phyloP scores from a whole-genome alignment of 2,329 filamentous ascomycete species.

The Arthrobotrys iridis region DNA sequence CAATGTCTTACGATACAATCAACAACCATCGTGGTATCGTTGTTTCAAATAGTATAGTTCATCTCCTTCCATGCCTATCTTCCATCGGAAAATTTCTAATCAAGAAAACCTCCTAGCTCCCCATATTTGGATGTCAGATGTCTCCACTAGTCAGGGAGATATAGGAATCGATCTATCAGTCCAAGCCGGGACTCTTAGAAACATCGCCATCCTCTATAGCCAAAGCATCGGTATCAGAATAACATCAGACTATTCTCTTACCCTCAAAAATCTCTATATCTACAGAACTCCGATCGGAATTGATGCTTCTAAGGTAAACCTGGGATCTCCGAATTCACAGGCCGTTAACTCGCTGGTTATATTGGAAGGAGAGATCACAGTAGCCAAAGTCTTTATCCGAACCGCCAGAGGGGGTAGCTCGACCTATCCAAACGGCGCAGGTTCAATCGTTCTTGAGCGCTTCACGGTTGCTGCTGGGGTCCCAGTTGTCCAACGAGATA shows the following conservation, averaged over 20 bases:
- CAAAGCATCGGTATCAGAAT: constrained; percentile 14
- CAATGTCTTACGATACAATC: background rate
- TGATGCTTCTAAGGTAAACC: background rate
- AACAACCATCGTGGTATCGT: constrained; percentile 25
- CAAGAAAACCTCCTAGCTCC: background rate
- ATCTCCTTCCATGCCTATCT: background rate
- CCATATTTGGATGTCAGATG: constrained; percentile 21
- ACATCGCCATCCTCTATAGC: background rate
- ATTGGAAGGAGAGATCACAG: background rate
- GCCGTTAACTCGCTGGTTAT: constrained; percentile 12
- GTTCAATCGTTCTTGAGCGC: constrained; percentile 8
- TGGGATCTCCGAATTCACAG: background rate
- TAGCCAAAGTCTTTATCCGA: background rate
- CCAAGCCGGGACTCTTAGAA: constrained; percentile 16
- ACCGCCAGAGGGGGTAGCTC: constrained; percentile 29
- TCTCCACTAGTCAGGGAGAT: background rate
- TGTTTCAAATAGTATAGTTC: constrained; percentile 9
- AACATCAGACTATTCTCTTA: constrained; percentile 11
- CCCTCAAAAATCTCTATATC: constrained; percentile 15
- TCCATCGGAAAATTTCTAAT: background rate
- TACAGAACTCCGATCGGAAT: constrained; percentile 1
- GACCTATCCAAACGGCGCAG: constrained; percentile 20
- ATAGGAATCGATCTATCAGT: constrained; percentile 28
- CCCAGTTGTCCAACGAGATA: constrained; percentile 2
- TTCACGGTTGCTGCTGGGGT: background rate